phyloP scores from a whole-genome alignment of 2,329 filamentous ascomycete species.

The Xylaria sp. region DNA sequence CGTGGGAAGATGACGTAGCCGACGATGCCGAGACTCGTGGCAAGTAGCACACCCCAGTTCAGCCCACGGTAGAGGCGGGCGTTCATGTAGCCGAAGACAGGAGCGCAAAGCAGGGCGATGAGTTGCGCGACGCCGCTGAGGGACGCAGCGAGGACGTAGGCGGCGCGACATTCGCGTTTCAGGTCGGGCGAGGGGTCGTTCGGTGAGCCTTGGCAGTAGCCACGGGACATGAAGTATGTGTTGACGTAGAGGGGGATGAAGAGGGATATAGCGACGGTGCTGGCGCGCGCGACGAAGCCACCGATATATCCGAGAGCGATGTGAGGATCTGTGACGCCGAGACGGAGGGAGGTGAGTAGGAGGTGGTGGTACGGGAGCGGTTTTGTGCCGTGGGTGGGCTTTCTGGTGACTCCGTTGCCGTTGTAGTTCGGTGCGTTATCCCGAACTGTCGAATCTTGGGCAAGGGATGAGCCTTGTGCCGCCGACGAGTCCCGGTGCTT shows the following conservation, averaged over 20 bases:
- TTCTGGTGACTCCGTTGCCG: not conserved
- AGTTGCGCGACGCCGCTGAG: constrained; percentile 86
- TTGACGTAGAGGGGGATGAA: constrained; percentile 94
- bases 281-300: constrained; percentile 90
- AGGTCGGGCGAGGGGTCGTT: constrained; percentile 65
- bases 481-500: constrained; percentile 4
- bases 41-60: constrained; percentile 68
- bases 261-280: constrained; percentile 88
- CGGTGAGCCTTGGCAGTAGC: constrained; percentile 66
- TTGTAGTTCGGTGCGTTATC: not conserved
- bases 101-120: constrained; percentile 76
- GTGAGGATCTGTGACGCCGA: constrained; percentile 68
- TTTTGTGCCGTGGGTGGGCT: not conserved
- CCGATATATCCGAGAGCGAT: constrained; percentile 87
- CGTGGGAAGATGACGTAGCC: constrained; percentile 74
- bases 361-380: constrained; percentile 55
- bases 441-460: not conserved
- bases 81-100: constrained; percentile 68
- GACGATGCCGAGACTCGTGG: constrained; percentile 66
- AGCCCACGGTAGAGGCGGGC: constrained; percentile 40
- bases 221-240: constrained; percentile 76
- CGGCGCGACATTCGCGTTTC: constrained; percentile 76
- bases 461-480: not conserved
- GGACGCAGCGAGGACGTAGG: constrained; percentile 82
- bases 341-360: constrained; percentile 56